These are phyloP conservation scores for Fusarium sp. DNA, from an alignment of 2,329 filamentous ascomycete species.

Conservation along the genomic window DNA sequence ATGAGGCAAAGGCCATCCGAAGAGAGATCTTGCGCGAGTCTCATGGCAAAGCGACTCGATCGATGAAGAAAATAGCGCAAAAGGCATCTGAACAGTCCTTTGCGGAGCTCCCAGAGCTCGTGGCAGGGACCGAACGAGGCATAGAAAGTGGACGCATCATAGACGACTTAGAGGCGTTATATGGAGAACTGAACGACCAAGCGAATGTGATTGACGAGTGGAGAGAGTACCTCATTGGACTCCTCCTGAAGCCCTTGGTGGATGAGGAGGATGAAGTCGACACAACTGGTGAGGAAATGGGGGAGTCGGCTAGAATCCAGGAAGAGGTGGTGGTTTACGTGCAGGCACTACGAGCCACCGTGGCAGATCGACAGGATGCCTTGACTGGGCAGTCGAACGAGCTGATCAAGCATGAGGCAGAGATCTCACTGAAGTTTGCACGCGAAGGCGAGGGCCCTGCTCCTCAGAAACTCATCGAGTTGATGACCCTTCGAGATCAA, in stretches of 20 bases:
- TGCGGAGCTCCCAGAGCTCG: constrained; percentile 69
- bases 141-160: constrained; percentile 78
- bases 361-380: constrained; percentile 82
- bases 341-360: constrained; percentile 77
- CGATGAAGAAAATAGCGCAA: constrained; percentile 72
- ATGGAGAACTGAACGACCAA: constrained; percentile 77
- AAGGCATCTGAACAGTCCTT: constrained; percentile 67
- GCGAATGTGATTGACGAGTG: constrained; percentile 78
- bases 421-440: constrained; percentile 70
- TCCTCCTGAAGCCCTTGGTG: constrained; percentile 80
- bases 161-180: constrained; percentile 74
- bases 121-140: constrained; percentile 67
- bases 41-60: constrained; percentile 50
- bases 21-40: constrained; percentile 78
- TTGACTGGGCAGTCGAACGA: constrained; percentile 83
- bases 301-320: constrained; percentile 86
- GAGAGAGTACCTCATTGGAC: constrained; percentile 78
- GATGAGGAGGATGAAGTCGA: constrained; percentile 83
- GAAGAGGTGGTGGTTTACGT: constrained; percentile 92
- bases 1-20: constrained; percentile 80
- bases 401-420: constrained; percentile 79
- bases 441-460: constrained; percentile 75
- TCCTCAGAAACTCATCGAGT: constrained; percentile 69
- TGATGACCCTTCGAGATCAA: constrained; percentile 61
- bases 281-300: constrained; percentile 89